phyloP scores from a whole-genome alignment of 768 basidiomycete genomes.

The Cystofilobasidium bisporidii region DNA sequence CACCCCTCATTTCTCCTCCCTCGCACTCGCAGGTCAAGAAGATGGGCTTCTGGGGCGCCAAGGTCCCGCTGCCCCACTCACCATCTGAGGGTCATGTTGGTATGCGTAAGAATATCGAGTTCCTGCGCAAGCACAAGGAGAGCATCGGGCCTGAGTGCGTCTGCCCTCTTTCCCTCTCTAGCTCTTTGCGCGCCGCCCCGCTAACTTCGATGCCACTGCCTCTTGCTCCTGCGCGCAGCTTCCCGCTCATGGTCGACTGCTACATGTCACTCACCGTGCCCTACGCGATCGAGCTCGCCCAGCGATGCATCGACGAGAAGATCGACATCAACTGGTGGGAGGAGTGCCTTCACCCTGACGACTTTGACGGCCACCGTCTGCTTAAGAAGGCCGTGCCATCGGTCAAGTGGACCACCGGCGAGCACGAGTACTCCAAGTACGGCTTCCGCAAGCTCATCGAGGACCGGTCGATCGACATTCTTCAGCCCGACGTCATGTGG shows the following conservation, averaged over 20 bases:
- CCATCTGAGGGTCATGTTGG: constrained; percentile 40
- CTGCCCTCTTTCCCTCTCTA: not conserved
- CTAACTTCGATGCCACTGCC: not conserved
- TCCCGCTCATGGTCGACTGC: constrained; percentile 43
- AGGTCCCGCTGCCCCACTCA: constrained; percentile 41
- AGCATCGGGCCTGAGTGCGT: constrained; percentile 36
- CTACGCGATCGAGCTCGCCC: constrained; percentile 40
- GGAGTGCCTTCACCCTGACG: constrained; percentile 41
- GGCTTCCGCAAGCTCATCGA: constrained; percentile 42
- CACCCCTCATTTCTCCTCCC: not conserved
- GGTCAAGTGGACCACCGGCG: constrained; percentile 43
- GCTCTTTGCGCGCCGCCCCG: too few relatives aligned
- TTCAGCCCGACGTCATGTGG: constrained; percentile 43
- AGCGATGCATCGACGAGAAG: constrained; percentile 37
- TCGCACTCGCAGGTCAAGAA: constrained; percentile 32
- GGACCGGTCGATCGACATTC: constrained; percentile 40
- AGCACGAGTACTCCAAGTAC: constrained; percentile 42
- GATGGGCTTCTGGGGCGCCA: constrained; percentile 42
- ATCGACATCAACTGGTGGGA: constrained; percentile 44
- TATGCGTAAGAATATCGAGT: constrained; percentile 41
- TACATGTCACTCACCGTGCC: constrained; percentile 37
- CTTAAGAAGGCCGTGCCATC: constrained; percentile 40
- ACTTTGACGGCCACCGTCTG: constrained; percentile 21
- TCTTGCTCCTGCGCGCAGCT: constrained; percentile 23
- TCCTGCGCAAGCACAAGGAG: constrained; percentile 37